Base-by-base conservation (phyloP, 2,329 filamentous ascomycete genomes). In the Pleurostoma richardsiae region DNA sequence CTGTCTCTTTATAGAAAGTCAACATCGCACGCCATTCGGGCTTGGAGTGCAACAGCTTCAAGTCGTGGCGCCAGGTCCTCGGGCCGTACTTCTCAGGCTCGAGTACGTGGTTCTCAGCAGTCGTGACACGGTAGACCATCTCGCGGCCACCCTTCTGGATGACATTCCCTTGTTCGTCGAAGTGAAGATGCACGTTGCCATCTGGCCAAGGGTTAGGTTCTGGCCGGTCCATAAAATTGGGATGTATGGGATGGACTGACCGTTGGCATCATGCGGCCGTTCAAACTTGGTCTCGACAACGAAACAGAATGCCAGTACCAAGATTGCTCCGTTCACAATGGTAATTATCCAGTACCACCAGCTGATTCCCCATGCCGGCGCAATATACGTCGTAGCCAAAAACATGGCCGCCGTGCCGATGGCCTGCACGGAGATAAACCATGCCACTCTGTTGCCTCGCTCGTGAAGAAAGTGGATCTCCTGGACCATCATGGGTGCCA, bases 281-380 rank as follows among this genome's bases (percentile, higher is more conserved):
- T 33, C 30, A 7, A 36, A 43, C 26, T 43, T 43, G 30, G 42
- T 43, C 26, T 43, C 42, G 1, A 43, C 42, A 1, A 28, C 26
- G 6, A 43, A 43, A 2, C 7, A 8, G 26, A 43, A 6, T 7
- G 42, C 19, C 30, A 43, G 39, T 6, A 27, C 4, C 10, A 43
- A 10, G 10, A 43, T 28, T 26, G 10, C 42, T 6, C 6, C 29
- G 30, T 43, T 43, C 30, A 43, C 10, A 8, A 43, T 30, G 4
- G 42, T 43, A n/a, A 43, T 43, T 6, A 43, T 43, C 26, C 33
- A 27, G 30, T 43, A 43, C 42, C 42, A 43, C 42, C 42, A 43
- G 8, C 39, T 43, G 2, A 28, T 38, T 6, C 42, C 42, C 42
- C 42, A 38, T 11, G 42, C 42, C 26, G 42, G 42, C 3, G 39